phyloP scores from a whole-genome alignment of 805 yeast genomes.

The Crinitomyces ghanaensis region DNA sequence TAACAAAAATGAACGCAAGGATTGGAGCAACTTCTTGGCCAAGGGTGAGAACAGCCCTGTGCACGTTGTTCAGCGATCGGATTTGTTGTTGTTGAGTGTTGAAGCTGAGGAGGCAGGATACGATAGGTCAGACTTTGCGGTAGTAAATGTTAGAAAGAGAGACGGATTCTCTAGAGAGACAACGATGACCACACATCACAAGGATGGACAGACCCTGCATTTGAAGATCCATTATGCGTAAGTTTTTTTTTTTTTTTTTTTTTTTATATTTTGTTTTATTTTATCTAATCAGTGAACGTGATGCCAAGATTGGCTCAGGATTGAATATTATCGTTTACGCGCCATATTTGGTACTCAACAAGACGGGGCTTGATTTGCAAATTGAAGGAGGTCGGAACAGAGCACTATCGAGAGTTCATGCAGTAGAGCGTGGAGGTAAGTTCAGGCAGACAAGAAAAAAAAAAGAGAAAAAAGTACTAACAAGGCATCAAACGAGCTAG shows the following conservation, averaged over 20 bases:
- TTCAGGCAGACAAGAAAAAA: too few relatives aligned
- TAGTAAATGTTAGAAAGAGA: slow-evolving; percentile 34
- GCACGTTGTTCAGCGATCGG: slow-evolving; percentile 68
- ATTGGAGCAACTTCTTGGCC: slow-evolving; percentile 49
- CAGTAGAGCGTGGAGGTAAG: too few relatives aligned
- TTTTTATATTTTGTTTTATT: background rate
- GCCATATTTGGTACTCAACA: slow-evolving; percentile 75
- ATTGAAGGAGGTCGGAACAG: slow-evolving; percentile 45
- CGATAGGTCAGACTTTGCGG: slow-evolving; percentile 58
- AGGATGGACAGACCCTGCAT: slow-evolving; percentile 50
- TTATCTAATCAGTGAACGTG: slow-evolving; percentile 18
- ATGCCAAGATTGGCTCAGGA: slow-evolving; percentile 48
- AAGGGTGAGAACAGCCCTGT: slow-evolving; percentile 62
- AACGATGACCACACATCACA: slow-evolving; percentile 35
- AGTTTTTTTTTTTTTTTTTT: slow-evolving; percentile 2
- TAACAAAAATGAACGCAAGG: slow-evolving; percentile 59
- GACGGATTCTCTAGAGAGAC: slow-evolving; percentile 49
- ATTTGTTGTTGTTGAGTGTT: slow-evolving; percentile 60
- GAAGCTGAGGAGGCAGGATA: slow-evolving; percentile 43
- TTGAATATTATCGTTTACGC: slow-evolving; percentile 60
- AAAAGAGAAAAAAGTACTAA: too few relatives aligned
- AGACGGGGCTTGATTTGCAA: slow-evolving; percentile 57
- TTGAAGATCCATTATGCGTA: slow-evolving; percentile 53
- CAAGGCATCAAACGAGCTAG: slow-evolving; percentile 21
- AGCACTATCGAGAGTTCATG: slow-evolving; percentile 30